These are phyloP conservation scores for rapeseed (Brassica napus) DNA, from an alignment of 345 rosid species.

Conservation along the genomic window DNA sequence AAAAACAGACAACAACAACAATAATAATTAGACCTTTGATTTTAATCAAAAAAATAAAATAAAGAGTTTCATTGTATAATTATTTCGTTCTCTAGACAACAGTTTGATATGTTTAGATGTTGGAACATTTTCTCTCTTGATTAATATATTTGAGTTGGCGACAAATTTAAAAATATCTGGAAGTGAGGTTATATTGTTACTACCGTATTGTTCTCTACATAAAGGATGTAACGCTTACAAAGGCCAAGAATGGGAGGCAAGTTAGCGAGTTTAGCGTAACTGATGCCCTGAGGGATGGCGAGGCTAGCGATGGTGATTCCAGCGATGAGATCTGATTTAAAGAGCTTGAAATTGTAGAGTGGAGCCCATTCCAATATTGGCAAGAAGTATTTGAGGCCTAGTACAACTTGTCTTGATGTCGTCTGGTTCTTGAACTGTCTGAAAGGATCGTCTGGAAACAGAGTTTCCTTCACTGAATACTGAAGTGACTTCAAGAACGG, in stretches of 20 bases:
- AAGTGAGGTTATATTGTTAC: not conserved
- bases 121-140: not conserved
- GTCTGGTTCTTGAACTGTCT: constrained; percentile 77
- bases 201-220: not conserved
- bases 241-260: constrained; percentile 93
- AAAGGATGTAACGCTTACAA: constrained; percentile 51
- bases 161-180: not conserved
- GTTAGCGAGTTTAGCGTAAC: constrained; percentile 86
- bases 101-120: not conserved
- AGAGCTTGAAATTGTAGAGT: constrained; percentile 66
- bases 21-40: not conserved
- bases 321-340: constrained; percentile 77
- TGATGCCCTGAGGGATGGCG: constrained; percentile 96
- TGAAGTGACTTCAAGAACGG: constrained; percentile 67
- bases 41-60: not conserved
- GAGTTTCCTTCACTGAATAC: constrained; percentile 69
- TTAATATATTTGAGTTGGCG: not conserved
- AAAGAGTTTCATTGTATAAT: not conserved
- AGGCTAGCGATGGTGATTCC: constrained; percentile 97
- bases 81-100: not conserved
- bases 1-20: not conserved
- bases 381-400: constrained; percentile 69
- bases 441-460: constrained; percentile 93
- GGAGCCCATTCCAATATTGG: constrained; percentile 94
- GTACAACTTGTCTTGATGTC: constrained; percentile 46